phyloP scores from a whole-genome alignment of 2,329 filamentous ascomycete species.

The Rhynchosporium agropyri region DNA sequence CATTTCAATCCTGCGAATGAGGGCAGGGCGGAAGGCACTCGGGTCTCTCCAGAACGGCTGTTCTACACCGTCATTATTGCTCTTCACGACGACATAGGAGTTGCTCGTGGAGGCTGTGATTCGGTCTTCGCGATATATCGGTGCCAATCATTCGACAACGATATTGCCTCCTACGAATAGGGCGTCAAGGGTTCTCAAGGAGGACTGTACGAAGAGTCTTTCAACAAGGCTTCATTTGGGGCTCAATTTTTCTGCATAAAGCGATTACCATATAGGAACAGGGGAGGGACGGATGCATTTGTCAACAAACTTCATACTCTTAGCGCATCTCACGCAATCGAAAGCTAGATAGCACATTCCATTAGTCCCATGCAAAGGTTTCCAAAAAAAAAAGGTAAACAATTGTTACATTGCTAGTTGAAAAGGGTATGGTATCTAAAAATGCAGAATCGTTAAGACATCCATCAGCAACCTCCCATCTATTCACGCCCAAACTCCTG shows the following conservation, averaged over 20 bases:
- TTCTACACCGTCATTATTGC: no score
- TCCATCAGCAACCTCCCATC: background rate
- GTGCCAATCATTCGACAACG: no score
- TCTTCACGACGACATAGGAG: no score
- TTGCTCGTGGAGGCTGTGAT: no score
- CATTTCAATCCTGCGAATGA: background rate
- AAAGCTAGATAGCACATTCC: background rate
- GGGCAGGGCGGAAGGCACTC: background rate
- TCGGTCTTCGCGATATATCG: no score
- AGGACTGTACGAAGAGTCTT: background rate
- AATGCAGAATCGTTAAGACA: constrained; percentile 12
- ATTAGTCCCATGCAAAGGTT: constrained; percentile 4
- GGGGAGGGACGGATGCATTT: background rate
- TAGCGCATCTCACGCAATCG: background rate
- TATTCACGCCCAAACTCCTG: constrained; percentile 8
- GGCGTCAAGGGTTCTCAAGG: background rate
- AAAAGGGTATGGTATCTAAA: constrained; percentile 16
- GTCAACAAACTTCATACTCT: background rate
- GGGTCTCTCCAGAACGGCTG: no score
- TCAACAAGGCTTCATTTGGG: background rate
- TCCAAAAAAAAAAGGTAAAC: background rate
- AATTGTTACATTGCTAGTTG: constrained; percentile 10
- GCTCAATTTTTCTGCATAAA: background rate
- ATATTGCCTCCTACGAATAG: background rate
- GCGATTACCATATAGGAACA: background rate